Percentiles rank a stretch among this genome's conserved stretches.
Conservation (phyloP, 2,329 filamentous ascomycete genomes). For the Nannizzia gypsea region DNA sequence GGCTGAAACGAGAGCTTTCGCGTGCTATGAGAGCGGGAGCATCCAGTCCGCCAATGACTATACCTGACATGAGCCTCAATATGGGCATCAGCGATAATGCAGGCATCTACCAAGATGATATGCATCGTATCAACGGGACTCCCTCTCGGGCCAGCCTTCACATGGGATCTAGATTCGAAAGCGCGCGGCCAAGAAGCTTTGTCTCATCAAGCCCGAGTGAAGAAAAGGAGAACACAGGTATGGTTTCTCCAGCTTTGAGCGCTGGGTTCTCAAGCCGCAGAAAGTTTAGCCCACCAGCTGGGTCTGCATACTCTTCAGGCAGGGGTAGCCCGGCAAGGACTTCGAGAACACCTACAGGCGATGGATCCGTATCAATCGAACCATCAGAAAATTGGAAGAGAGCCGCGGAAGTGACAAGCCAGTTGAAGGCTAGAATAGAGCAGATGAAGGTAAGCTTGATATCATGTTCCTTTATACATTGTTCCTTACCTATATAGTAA, state of each 20-base stretch:
- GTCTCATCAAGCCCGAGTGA: constrained; percentile 48
- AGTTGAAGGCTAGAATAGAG: constrained; percentile 93
- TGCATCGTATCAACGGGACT: constrained; percentile 14
- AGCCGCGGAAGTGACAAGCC: constrained; percentile 93
- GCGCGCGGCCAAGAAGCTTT: constrained; percentile 30
- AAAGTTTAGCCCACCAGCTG: constrained; percentile 35
- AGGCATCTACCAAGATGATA: constrained; percentile 31
- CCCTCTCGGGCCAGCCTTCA: constrained; percentile 26
- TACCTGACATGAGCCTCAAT: constrained; percentile 47
- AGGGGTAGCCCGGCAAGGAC: constrained; percentile 29
- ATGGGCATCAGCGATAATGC: constrained; percentile 40
- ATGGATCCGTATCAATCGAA: constrained; percentile 32
- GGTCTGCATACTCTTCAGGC: constrained; percentile 23
- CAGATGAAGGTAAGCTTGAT: constrained; percentile 69
- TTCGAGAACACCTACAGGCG: constrained; percentile 13
- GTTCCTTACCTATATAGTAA: not conserved
- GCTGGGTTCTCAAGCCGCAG: constrained; percentile 27
- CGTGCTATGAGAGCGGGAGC: constrained; percentile 35
- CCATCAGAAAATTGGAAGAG: constrained; percentile 90
- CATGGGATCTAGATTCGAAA: constrained; percentile 31
- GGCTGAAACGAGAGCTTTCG: constrained; percentile 72
- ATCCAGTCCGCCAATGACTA: constrained; percentile 26
- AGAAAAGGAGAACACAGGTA: constrained; percentile 65
- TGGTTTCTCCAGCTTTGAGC: constrained; percentile 27
- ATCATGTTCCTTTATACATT: not conserved